A percentile compares a stretch with the other conserved stretches of the same genome.
Evolutionary conservation across 2,329 filamentous ascomycete genomes (phyloP).

Genomic region (Nectriaceae sp.): DNA sequence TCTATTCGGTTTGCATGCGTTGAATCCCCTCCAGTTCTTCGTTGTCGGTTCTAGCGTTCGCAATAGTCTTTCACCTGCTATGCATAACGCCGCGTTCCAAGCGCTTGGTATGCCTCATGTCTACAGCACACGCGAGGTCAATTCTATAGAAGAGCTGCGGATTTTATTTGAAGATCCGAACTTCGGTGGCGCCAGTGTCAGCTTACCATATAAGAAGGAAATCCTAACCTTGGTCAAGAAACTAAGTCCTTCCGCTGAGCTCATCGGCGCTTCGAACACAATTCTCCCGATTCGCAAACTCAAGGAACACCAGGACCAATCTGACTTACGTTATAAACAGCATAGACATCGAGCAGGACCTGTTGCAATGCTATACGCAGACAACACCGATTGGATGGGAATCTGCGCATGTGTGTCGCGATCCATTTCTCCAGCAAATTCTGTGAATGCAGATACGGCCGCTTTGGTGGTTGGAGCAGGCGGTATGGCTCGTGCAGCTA

Average conservation of each 20-base stretch:
- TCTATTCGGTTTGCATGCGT: not conserved
- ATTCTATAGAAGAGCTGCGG: not conserved
- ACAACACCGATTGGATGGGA: slow-evolving; percentile 70
- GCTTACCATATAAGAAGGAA: not conserved
- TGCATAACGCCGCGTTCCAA: not conserved
- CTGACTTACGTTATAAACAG: too few species aligned
- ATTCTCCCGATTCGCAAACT: not conserved
- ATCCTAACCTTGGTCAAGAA: not conserved
- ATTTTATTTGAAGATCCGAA: not conserved
- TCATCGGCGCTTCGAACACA: not conserved
- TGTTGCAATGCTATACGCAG: slow-evolving; percentile 61
- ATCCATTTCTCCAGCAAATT: slow-evolving; percentile 60
- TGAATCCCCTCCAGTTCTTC: not conserved
- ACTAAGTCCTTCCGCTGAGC: not conserved
- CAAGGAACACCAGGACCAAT: too few species aligned
- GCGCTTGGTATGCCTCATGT: not conserved
- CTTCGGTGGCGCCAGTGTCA: not conserved
- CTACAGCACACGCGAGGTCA: not conserved
- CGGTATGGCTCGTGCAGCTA: slow-evolving; percentile 43
- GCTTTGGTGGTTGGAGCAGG: slow-evolving; percentile 51
- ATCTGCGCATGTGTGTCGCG: slow-evolving; percentile 61
- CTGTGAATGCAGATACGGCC: slow-evolving; percentile 40
- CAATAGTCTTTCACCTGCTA: not conserved
- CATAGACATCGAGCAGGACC: slow-evolving; percentile 55
- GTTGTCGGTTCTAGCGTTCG: not conserved